These are phyloP conservation scores for Termitomyces heimii DNA, from an alignment of 768 basidiomycete species.

Conservation along the genomic window DNA sequence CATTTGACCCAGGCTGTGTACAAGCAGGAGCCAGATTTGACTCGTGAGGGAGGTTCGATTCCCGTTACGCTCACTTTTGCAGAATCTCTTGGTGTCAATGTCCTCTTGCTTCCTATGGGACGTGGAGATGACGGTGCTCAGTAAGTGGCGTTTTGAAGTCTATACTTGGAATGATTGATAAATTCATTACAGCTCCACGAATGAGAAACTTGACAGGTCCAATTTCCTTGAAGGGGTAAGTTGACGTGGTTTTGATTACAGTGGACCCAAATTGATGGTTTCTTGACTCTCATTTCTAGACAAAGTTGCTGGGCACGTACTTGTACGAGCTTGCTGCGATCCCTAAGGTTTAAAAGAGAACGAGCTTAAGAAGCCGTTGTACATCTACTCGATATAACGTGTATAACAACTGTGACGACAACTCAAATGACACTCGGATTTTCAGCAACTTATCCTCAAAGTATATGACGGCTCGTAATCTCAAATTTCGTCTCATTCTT, in stretches of 20 bases:
- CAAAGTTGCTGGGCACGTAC: conserved; percentile 76
- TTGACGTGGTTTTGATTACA: background rate
- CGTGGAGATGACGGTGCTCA: conserved; percentile 93
- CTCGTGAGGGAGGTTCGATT: conserved; percentile 91
- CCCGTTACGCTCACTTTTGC: conserved; percentile 94
- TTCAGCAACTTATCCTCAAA: background rate
- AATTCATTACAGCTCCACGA: conserved; percentile 61
- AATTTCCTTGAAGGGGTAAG: conserved; percentile 87
- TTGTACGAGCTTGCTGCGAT: conserved; percentile 61
- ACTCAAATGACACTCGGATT: background rate
- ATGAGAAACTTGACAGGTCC: conserved; percentile 88
- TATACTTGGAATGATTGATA: background rate
- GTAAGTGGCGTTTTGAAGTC: conserved; percentile 35
- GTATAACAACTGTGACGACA: background rate
- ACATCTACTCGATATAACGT: background rate
- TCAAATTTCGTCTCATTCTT: background rate
- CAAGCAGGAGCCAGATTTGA: conserved; percentile 71
- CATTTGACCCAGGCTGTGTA: conserved; percentile 44
- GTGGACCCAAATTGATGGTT: background rate
- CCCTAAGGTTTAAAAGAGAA: background rate
- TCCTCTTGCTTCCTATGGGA: conserved; percentile 88
- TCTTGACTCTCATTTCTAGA: conserved; percentile 26
- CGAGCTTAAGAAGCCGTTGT: background rate
- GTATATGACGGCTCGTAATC: background rate
- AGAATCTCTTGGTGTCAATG: conserved; percentile 80